Base-by-base conservation (phyloP, 768 basidiomycete species). In the Amanita jacksonii region DNA sequence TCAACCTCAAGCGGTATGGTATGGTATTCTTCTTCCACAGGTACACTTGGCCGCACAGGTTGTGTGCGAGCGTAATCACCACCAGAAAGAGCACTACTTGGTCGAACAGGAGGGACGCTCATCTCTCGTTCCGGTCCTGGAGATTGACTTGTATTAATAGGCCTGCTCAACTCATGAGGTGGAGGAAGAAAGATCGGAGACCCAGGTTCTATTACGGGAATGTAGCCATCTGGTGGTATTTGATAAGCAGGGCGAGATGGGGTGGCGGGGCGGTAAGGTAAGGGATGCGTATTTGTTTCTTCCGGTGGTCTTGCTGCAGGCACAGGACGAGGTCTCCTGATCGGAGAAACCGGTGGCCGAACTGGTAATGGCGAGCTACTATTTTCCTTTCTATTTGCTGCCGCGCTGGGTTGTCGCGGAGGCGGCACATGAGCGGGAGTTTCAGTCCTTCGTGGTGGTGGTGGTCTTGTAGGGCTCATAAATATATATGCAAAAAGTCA, bases 161-260 rank as follows among this genome's bases (percentile, higher is more conserved):
- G 57, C 8, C 55, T 56, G 13, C 59, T 63, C 15, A 76, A 48
- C 46, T 68, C 74, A 43, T 76, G 70, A 1, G 76, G 76, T 15
- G 74, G 68, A 4, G 73, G 74, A n/a, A 77, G 58, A 4, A 57
- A 48, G 13, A 74, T 73, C 15, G 60, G 54, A 8, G 62, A 60
- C 45, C 67, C 60, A 0, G 60, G 46, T 10, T 62, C 67, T 48
- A 68, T 36, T n/a, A 54, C 63, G 0, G 76, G 75, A 43, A 77
- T 73, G 45, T 61, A 76, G 4, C 62, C 64, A n/a, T 77, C 75
- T 0, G 71, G 73, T 5, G 65, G 73, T 7, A 69, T 38, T 7
- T 58, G 47, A 9, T 63, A 51, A 2, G 57, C 49, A 15, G 57
- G 56, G 23, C 54, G 59, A 2, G 46, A 51, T 5, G 56, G 55